phyloP scores from a whole-genome alignment of 2,329 filamentous ascomycete genomes.

The Bertia moriformis region DNA sequence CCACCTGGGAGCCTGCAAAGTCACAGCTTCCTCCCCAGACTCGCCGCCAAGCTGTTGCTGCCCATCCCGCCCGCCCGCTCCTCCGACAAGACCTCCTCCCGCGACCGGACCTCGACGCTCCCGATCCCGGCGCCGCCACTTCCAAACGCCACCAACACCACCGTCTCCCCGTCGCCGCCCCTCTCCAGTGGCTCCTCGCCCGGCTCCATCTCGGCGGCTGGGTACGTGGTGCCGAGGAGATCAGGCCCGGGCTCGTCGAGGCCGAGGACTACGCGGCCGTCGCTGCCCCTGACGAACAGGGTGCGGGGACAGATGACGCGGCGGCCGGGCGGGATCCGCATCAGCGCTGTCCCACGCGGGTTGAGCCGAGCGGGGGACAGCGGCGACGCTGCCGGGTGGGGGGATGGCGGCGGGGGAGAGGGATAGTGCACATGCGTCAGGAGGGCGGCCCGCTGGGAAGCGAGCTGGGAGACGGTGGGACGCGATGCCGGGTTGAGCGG shows the following conservation, averaged over 20 bases:
- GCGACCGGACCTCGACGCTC: constrained; percentile 33
- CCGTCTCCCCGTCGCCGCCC: constrained; percentile 42
- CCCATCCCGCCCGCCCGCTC: constrained; percentile 18
- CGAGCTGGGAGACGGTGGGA: too few relatives aligned
- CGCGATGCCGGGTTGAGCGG: too few relatives aligned
- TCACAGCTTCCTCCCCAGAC: too few relatives aligned
- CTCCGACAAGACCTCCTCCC: constrained; percentile 32
- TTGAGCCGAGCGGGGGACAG: constrained; percentile 20
- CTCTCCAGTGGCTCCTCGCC: constrained; percentile 11
- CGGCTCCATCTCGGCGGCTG: not conserved
- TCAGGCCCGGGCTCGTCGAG: constrained; percentile 45
- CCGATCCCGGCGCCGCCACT: constrained; percentile 31
- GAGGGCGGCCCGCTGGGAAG: not conserved
- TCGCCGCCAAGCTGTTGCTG: too few relatives aligned
- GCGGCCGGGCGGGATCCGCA: constrained; percentile 36
- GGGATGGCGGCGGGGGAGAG: constrained; percentile 12
- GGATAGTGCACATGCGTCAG: constrained; percentile 39
- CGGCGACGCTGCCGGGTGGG: constrained; percentile 8
- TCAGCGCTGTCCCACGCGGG: constrained; percentile 33
- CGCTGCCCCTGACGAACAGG: constrained; percentile 26
- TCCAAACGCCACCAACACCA: constrained; percentile 38
- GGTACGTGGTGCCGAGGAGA: constrained; percentile 21
- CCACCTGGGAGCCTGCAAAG: too few relatives aligned
- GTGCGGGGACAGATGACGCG: constrained; percentile 45
- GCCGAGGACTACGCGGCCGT: constrained; percentile 33